phyloP scores from a whole-genome alignment of 495 filamentous ascomycete genomes.

The Trichoderma orchidacearum region DNA sequence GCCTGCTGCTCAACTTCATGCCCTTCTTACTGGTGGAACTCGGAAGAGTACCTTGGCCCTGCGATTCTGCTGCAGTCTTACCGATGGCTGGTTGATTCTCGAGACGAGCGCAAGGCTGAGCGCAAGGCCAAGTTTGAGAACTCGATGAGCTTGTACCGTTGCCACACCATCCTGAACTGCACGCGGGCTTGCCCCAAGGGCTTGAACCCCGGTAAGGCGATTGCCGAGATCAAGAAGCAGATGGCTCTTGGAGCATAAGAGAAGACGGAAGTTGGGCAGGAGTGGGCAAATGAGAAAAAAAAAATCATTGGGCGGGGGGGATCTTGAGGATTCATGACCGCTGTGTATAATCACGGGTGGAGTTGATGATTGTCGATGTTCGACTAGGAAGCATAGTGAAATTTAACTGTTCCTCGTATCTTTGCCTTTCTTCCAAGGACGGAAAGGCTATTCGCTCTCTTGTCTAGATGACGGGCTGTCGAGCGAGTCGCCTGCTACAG shows the following conservation, averaged over 20 bases:
- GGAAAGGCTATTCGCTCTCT: no score
- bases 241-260: constrained; percentile 46
- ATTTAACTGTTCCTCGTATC: no score
- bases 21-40: constrained; percentile 99
- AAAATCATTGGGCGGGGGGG: no score
- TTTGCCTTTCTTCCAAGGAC: no score
- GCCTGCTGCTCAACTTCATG: constrained; percentile 98
- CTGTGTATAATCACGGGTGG: no score
- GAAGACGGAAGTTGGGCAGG: no score
- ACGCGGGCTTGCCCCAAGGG: constrained; percentile 95
- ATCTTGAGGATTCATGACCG: no score
- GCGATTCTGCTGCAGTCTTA: constrained; percentile 94
- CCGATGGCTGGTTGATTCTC: constrained; percentile 85
- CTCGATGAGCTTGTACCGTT: constrained; percentile 95
- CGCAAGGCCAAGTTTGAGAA: constrained; percentile 88
- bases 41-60: constrained; percentile 92
- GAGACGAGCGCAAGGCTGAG: constrained; percentile 77
- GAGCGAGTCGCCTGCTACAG: no score
- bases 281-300: no score
- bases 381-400: no score
- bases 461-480: no score
- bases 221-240: constrained; percentile 97
- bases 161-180: constrained; percentile 99
- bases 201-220: constrained; percentile 84
- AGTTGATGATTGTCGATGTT: no score